phyloP scores from a whole-genome alignment of 768 basidiomycete species.

The Podaxis sp. region DNA sequence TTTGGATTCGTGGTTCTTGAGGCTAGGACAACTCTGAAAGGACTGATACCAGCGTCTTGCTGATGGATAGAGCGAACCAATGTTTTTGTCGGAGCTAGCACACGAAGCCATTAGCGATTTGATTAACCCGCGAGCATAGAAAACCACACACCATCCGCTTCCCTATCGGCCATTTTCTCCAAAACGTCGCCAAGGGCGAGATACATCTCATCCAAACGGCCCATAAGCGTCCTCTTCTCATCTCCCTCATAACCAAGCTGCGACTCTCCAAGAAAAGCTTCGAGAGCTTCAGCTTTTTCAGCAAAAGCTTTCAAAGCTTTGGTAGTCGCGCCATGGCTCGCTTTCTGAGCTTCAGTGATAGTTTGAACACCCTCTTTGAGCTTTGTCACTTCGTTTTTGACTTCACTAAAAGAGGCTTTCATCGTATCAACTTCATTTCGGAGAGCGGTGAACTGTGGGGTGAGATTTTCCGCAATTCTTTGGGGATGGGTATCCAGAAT shows the following conservation, averaged over 20 bases:
- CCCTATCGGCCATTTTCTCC: conserved; percentile 1
- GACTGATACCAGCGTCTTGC: not conserved
- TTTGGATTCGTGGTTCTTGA: not conserved
- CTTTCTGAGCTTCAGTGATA: not conserved
- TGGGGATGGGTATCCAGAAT: not conserved
- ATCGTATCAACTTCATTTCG: not conserved
- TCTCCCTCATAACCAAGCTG: not conserved
- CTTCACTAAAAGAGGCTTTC: not conserved
- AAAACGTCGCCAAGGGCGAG: not conserved
- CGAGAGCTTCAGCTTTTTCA: not conserved
- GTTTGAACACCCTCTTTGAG: not conserved
- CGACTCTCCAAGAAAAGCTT: not conserved
- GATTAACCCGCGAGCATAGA: not conserved
- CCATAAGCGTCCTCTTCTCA: not conserved
- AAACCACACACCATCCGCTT: conserved; percentile 1
- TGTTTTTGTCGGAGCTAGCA: not conserved
- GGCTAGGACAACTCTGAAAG: not conserved
- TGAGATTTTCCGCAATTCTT: not conserved
- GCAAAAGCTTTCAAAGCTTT: not conserved
- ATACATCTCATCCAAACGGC: conserved; percentile 7
- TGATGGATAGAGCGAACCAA: not conserved
- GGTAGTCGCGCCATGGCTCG: not conserved
- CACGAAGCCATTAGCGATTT: not conserved
- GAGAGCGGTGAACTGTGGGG: not conserved
- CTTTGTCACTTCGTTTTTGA: not conserved